Evolutionary conservation across 1,284 basidiomycete species (phyloP).

Genomic region (Apiotrichum sp.): DNA sequence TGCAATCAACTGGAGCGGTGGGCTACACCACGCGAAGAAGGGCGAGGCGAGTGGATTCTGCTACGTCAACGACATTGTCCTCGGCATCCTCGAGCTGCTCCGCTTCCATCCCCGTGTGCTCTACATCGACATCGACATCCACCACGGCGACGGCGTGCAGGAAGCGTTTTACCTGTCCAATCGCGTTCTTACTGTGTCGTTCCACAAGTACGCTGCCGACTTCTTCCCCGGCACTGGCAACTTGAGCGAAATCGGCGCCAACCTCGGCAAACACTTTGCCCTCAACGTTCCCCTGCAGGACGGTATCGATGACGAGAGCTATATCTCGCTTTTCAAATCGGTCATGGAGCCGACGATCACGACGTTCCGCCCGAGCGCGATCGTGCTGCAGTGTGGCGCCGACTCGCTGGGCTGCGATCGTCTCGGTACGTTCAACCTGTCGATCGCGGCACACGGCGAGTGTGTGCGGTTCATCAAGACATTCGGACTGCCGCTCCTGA

Average conservation of each 20-base stretch:
- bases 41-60: conserved; percentile 95
- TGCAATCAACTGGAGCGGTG: conserved; percentile 95
- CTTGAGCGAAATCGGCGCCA: conserved; percentile 78
- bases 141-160: conserved; percentile 95
- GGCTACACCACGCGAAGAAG: conserved; percentile 91
- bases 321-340: conserved; percentile 88
- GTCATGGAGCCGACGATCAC: conserved; percentile 91
- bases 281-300: conserved; percentile 94
- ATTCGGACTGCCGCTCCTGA: conserved; percentile 81
- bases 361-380: conserved; percentile 80
- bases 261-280: conserved; percentile 86
- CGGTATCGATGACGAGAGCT: conserved; percentile 96
- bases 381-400: conserved; percentile 96
- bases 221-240: conserved; percentile 97
- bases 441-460: conserved; percentile 98
- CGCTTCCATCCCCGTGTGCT: conserved; percentile 83
- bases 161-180: conserved; percentile 97
- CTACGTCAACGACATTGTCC: conserved; percentile 91
- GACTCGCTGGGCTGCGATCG: conserved; percentile 93
- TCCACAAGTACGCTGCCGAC: conserved; percentile 98
- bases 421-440: conserved; percentile 94
- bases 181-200: conserved; percentile 95
- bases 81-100: conserved; percentile 85
- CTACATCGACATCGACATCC: conserved; percentile 96
- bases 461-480: conserved; percentile 94